phyloP scores from a whole-genome alignment of 2,329 filamentous ascomycete genomes.

The Botrytis sinoallii region DNA sequence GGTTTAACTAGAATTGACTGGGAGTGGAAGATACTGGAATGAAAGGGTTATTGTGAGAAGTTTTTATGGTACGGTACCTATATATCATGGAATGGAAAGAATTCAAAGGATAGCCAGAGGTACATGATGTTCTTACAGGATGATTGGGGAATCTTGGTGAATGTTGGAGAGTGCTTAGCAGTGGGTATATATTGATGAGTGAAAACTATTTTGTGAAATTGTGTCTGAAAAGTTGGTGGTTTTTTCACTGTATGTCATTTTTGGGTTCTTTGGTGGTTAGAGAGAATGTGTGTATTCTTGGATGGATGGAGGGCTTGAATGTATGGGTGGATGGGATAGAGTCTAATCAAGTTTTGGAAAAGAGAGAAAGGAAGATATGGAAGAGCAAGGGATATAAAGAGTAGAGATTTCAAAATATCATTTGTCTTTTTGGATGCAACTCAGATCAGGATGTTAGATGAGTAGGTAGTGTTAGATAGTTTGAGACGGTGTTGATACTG shows the following conservation, averaged over 20 bases:
- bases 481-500: background rate
- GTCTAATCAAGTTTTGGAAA: no score
- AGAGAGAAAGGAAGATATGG: no score
- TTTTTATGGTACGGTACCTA: background rate
- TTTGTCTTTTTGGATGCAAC: background rate
- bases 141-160: background rate
- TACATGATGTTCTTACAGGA: background rate
- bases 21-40: background rate
- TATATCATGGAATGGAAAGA: background rate
- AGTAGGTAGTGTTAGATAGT: no score
- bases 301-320: no score
- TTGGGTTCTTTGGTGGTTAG: background rate
- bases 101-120: background rate
- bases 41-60: background rate
- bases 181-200: background rate
- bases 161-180: background rate
- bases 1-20: background rate
- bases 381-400: no score
- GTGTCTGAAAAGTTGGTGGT: fast-evolving
- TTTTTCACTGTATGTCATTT: background rate
- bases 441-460: background rate
- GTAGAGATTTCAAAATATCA: no score
- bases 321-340: no score
- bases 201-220: background rate
- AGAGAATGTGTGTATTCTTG: no score